Base-by-base conservation (phyloP, 1,139 yeast genomes). In the Hyphopichia khmerensis region DNA sequence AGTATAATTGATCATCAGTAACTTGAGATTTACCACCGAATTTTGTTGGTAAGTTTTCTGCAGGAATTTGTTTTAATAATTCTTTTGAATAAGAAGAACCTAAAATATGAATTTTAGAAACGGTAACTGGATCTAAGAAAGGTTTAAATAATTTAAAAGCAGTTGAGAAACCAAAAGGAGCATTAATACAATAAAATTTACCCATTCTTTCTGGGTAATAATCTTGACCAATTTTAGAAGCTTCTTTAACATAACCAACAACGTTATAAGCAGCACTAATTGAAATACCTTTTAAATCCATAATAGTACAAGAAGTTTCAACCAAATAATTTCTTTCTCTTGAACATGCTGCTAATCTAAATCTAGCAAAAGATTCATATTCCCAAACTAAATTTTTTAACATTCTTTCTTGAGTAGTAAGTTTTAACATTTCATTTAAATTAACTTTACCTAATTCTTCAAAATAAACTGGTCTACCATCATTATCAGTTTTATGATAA, bases 141-240 rank as follows among this genome's bases (percentile, higher is more conserved):
- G 95, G 93, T 72, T 89, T 90, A 72, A 93, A 88, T 48, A 91
- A 64, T 62, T 81, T 81, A 77, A 93, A 93, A 32, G 96, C 98
- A 38, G 97, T 84, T 33, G 96, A 83, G 69, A 93, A 93, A 4
- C 99, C 99, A 64, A 90, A 93, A 48, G 99, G 99, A 2, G 99
- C 96, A 63, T 93, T 93, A 69, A 93, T 88, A 59, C 91, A 74
- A 70, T 89, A 93, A 63, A 93, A 93, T 68, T 89, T 90, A 59
- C 99, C 98, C 98, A 93, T 91, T 69, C 99, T 86, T 75, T 93
- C 99, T n/a, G 99, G 99, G 65, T 93, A 93, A 68, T 87, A 93
- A 73, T 93, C 89, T 72, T 93, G 99, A 49, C 98, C 97, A 59
- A 93, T 89, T 56, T 79, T 73, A 17, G 96, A 87, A 23, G 99